phyloP scores from a whole-genome alignment of 2,329 filamentous ascomycete species.

The Claviceps sp. region DNA sequence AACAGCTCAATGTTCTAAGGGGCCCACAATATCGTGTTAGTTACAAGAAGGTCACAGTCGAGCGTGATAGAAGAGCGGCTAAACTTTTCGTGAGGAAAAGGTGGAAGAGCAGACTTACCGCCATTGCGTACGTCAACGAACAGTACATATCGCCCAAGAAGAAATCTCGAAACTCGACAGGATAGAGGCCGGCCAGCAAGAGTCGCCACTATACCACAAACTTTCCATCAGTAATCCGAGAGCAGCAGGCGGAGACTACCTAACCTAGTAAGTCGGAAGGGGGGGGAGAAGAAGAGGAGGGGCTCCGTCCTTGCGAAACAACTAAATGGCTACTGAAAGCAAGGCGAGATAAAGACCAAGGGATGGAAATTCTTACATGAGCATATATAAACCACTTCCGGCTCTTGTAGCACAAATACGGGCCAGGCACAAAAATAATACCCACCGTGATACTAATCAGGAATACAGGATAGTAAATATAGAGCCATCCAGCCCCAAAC shows the following conservation, averaged over 20 bases:
- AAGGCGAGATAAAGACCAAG: too few relatives aligned
- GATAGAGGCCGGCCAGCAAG: constrained; percentile 71
- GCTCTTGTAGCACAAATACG: constrained; percentile 59
- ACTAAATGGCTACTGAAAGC: too few relatives aligned
- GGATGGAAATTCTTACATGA: constrained; percentile 46
- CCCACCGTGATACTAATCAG: constrained; percentile 55
- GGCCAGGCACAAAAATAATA: constrained; percentile 64
- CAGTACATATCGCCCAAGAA: constrained; percentile 97
- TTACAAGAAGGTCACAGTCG: not conserved
- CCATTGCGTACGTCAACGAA: constrained; percentile 80
- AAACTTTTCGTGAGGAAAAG: not conserved
- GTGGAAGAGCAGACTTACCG: constrained; percentile 44
- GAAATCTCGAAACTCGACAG: constrained; percentile 94
- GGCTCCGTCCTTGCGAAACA: too few relatives aligned
- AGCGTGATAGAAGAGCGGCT: too few relatives aligned
- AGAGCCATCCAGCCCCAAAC: constrained; percentile 53
- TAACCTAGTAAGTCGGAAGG: not conserved
- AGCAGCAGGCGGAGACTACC: too few relatives aligned
- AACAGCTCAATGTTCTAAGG: constrained; percentile 75
- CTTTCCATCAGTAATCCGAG: not conserved
- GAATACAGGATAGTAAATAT: constrained; percentile 74
- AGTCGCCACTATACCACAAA: constrained; percentile 55
- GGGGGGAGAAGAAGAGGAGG: not conserved
- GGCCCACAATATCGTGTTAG: not conserved
- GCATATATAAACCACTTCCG: constrained; percentile 80